A percentile compares a stretch with the other conserved stretches of the same genome.
phyloP scores from a whole-genome alignment of 2,329 filamentous ascomycete species.

The Ceratocystis cubensis region DNA sequence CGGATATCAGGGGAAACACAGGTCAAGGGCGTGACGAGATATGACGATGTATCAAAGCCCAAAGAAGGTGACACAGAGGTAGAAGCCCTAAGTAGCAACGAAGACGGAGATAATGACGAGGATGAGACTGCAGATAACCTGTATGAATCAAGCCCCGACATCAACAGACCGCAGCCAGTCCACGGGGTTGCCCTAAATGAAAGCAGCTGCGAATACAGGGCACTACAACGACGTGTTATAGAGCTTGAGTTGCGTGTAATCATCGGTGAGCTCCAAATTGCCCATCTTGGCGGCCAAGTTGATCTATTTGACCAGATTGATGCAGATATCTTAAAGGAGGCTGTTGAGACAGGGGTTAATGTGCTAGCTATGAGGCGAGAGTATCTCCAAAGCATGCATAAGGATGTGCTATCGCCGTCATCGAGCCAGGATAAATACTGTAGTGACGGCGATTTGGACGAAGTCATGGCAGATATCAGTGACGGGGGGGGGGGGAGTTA shows the following conservation, averaged over 20 bases:
- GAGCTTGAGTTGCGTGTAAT: slow-evolving; percentile 13
- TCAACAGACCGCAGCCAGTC: not conserved
- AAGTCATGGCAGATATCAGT: not conserved
- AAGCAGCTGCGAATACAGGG: not conserved
- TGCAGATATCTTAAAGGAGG: not conserved
- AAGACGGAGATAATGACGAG: not conserved
- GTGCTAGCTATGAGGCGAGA: not conserved
- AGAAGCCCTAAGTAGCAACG: not conserved
- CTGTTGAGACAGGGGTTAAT: slow-evolving; percentile 2
- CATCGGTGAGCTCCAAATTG: slow-evolving; percentile 2
- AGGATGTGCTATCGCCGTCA: too few relatives aligned
- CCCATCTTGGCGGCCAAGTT: slow-evolving; percentile 1
- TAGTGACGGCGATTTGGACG: not conserved
- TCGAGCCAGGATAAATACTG: not conserved
- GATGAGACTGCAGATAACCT: not conserved
- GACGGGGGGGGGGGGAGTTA: not conserved
- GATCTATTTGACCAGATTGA: slow-evolving; percentile 10
- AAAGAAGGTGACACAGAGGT: not conserved
- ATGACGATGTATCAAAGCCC: not conserved
- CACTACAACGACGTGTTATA: not conserved
- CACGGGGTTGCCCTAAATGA: not conserved
- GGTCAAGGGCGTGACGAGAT: not conserved
- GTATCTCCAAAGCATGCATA: not conserved
- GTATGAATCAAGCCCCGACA: not conserved
- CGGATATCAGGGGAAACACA: not conserved